These are phyloP conservation scores for Aspergillus chevalieri DNA, from an alignment of 2,329 filamentous ascomycete species.

Conservation along the genomic window DNA sequence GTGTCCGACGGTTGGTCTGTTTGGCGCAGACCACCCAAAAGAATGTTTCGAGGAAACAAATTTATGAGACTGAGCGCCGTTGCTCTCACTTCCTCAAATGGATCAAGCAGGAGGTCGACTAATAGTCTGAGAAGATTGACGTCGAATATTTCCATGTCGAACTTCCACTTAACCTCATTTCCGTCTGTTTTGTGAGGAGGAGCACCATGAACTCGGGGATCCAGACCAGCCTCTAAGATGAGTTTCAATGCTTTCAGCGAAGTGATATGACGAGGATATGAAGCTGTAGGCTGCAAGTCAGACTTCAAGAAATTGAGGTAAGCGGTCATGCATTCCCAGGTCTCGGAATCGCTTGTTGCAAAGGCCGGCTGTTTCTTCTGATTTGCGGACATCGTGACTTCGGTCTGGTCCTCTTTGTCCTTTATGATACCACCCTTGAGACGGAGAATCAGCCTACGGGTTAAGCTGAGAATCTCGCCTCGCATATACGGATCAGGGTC, in stretches of 20 bases:
- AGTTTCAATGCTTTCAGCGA: slow-evolving; percentile 65
- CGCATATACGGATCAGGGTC: slow-evolving; percentile 83
- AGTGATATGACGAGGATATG: slow-evolving; percentile 84
- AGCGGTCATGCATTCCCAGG: slow-evolving; percentile 59
- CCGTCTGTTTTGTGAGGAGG: slow-evolving; percentile 44
- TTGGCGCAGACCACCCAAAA: slow-evolving; percentile 13
- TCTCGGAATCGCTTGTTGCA: slow-evolving; percentile 47
- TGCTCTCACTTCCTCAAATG: slow-evolving; percentile 83
- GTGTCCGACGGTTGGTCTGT: slow-evolving; percentile 15
- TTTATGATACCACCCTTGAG: slow-evolving; percentile 58
- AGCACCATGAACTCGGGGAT: slow-evolving; percentile 38
- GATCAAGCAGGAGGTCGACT: slow-evolving; percentile 75
- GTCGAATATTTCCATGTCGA: slow-evolving; percentile 40
- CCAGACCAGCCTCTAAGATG: slow-evolving; percentile 64
- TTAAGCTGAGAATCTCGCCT: slow-evolving; percentile 69
- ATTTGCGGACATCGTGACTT: slow-evolving; percentile 6
- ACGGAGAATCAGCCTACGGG: slow-evolving; percentile 70
- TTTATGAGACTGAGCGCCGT: slow-evolving; percentile 43
- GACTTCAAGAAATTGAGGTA: slow-evolving; percentile 65
- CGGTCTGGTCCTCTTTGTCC: slow-evolving; percentile 22
- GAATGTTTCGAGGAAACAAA: slow-evolving; percentile 27
- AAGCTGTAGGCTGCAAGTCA: slow-evolving; percentile 73
- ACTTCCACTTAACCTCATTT: slow-evolving; percentile 46
- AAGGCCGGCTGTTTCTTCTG: slow-evolving; percentile 20
- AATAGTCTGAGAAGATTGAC: slow-evolving; percentile 49